phyloP scores from a whole-genome alignment of 2,329 filamentous ascomycete genomes.

The Aspergillus spinulosporus region DNA sequence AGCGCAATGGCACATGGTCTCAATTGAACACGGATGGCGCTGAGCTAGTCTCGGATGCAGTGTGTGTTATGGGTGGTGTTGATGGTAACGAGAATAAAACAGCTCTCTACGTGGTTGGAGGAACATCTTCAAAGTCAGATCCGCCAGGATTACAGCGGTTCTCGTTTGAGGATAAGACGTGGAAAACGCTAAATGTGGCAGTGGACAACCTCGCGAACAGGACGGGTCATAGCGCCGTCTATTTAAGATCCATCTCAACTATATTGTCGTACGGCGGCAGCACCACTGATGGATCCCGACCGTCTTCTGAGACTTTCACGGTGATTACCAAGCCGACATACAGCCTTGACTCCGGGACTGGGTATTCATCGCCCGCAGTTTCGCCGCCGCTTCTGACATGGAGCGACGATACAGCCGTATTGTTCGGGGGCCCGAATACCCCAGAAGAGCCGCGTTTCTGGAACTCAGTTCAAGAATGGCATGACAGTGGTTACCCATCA shows the following conservation, averaged over 20 bases:
- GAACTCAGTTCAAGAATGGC: conserved; percentile 63
- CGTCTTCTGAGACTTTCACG: conserved; percentile 73
- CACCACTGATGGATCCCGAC: conserved; percentile 57
- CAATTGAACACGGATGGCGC: conserved; percentile 61
- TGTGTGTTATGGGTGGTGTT: conserved; percentile 71
- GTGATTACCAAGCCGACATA: conserved; percentile 68
- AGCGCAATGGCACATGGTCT: conserved; percentile 71
- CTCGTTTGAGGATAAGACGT: conserved; percentile 57
- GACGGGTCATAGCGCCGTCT: conserved; percentile 72
- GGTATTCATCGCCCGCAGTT: conserved; percentile 61
- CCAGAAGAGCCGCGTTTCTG: conserved; percentile 75
- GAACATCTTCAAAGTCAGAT: conserved; percentile 56
- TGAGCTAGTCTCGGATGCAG: conserved; percentile 66
- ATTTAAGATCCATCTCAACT: conserved; percentile 66
- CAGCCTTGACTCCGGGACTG: conserved; percentile 58
- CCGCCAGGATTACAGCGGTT: conserved; percentile 77
- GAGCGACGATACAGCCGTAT: conserved; percentile 67
- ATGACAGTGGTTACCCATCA: conserved; percentile 60
- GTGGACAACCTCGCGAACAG: conserved; percentile 65
- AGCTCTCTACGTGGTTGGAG: conserved; percentile 79
- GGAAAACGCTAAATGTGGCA: conserved; percentile 57
- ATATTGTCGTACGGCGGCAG: conserved; percentile 81
- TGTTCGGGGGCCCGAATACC: conserved; percentile 69
- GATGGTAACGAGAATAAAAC: conserved; percentile 57
- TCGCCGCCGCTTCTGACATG: conserved; percentile 73